Base-by-base conservation (phyloP, 2,329 filamentous ascomycete species). In the Colletotrichum chrysophilum region DNA sequence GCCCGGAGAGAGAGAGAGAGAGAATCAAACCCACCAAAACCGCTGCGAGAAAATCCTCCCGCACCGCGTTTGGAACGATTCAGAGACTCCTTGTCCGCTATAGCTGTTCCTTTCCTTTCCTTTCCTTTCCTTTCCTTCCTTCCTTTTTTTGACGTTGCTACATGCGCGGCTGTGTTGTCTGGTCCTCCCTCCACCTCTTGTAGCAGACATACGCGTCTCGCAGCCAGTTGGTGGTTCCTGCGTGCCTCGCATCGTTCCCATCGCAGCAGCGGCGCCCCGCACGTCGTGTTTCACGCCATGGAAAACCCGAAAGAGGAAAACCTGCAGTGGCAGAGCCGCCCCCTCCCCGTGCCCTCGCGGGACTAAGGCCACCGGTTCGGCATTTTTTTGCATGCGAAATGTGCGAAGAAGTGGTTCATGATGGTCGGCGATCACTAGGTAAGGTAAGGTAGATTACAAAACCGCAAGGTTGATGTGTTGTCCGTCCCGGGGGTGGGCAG, bases 271-370 rank as follows among this genome's bases (percentile, higher is more conserved):
- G 14, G 34, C 36, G 56, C 52, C 52, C 71, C 67, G 71, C 71
- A 71, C 48, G 71, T 61, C 55, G 30, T 55, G 72, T 75, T 75
- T 75, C 72, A 75, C 21, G 34, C 21, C 55, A 43, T 72, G 62
- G 18, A n/a, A n/a, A 67, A 48, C 18, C 61, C 69, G 24, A 43
- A 75, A 48, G 30, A 56, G 68, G 69, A 62, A 75, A 21, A 18
- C 38, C 9, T 48, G 38, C 38, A n/a, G 38, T 48, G 38, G 38
- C 18, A 48, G 38, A n/a, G 38, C 38, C 38, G 38, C 38, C 38
- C 38, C 38, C 38, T 12, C 9, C 21, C 8, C 58, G 28, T 18
- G 18, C 16, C 32, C 62, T 34, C 61, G 61, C 18, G n/a, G 43
- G 43, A 52, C 30, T 34, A 62, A 43, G 34, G 32, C 60, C 61